Base-by-base conservation (phyloP, 75 land plant species). In the Pseudotsuga menziesii region DNA sequence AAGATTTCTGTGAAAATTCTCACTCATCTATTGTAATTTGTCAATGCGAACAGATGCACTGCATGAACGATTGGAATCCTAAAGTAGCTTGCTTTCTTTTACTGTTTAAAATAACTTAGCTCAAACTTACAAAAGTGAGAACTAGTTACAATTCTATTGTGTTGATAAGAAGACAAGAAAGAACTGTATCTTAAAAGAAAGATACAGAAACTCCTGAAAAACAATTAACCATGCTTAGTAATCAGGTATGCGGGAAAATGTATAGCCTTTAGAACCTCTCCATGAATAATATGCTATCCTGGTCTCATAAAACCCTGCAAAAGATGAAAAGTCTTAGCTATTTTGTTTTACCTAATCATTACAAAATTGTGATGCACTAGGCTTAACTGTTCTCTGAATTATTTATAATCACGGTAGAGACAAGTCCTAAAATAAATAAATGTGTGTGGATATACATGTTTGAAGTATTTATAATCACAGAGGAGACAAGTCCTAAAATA, bases 261-360 rank as follows among this genome's bases (percentile, higher is more conserved):
- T 81, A 62, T 89, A 95, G 17, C 96, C 97, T 19, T 85, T 81
- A 59, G 82, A 93, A 55, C 98, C 98, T 39, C 94, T 90, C 97
- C 97, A 94, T 44, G 98, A 89, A 74, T 95, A 95, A 77, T 95
- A 95, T 23, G 97, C 98, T 71, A 95, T 88, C 35, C 97, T 79
- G 26, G 98, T 95, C 82, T 95, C 98, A 78, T 95, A 95, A 75
- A 95, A 95, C 23, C 98, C 98, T 93, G 92, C 66, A 77, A 78
- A 73, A 73, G 16, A 73, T 25, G 58, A 20, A 41, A 23, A 73
- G 66, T 7, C 29, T 3, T 27, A 55, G 54, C 16, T 57, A 48
- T 16, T 17, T 73, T 73, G n/a, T 59, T 73, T 7, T 73, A 44
- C 8, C 19, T n/a, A 17, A 16, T 32, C 69, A 35, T 32, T 64